phyloP scores from a whole-genome alignment of 768 basidiomycete genomes.

The Leucosporidium yakuticum region DNA sequence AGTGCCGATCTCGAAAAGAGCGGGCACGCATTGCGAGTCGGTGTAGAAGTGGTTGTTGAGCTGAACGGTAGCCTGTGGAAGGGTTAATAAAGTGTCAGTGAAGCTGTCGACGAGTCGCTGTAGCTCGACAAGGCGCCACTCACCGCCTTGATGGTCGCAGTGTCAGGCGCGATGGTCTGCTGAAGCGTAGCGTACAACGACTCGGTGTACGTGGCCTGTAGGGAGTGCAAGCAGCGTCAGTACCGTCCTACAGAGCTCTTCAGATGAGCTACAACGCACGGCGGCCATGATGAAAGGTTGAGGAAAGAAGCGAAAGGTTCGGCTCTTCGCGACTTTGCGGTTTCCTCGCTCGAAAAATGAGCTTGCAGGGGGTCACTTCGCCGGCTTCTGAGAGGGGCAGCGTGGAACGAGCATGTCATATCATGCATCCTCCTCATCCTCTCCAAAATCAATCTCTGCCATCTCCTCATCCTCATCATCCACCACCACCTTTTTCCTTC shows the following conservation, averaged over 20 bases:
- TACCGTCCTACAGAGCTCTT: too few relatives aligned
- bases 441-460: background rate
- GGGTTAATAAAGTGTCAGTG: background rate
- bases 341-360: too few relatives aligned
- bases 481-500: background rate
- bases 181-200: conserved; percentile 75
- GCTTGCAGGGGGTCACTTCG: too few relatives aligned
- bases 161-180: conserved; percentile 82
- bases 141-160: conserved; percentile 79
- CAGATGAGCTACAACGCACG: too few relatives aligned
- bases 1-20: conserved; percentile 77
- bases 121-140: conserved; percentile 44
- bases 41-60: conserved; percentile 92
- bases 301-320: too few relatives aligned
- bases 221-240: too few relatives aligned
- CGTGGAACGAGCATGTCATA: too few relatives aligned
- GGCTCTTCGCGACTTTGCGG: too few relatives aligned
- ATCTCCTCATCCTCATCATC: background rate
- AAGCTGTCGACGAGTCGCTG: background rate
- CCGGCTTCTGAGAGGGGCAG: too few relatives aligned
- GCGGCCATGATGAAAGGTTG: too few relatives aligned
- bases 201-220: conserved; percentile 58
- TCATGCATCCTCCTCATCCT: background rate
- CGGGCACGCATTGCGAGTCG: conserved; percentile 80
- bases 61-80: conserved; percentile 71